These are phyloP conservation scores for Pseudopyrenochaeta lycopersici DNA, from an alignment of 2,329 filamentous ascomycete species.

Conservation along the genomic window DNA sequence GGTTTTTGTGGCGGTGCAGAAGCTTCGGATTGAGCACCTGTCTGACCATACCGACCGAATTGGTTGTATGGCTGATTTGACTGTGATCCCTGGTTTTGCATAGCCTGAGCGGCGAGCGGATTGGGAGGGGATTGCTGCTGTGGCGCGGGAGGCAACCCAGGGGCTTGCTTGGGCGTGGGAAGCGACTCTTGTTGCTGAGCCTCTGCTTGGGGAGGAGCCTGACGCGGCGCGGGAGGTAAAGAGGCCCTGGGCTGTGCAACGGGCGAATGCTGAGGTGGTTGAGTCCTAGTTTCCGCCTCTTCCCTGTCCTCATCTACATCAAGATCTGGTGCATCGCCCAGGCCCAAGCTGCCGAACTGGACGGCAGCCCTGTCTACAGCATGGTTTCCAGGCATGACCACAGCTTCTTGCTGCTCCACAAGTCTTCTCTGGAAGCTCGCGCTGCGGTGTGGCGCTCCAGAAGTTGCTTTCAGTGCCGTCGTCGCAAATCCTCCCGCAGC, in stretches of 20 bases:
- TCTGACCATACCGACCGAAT: conserved; percentile 75
- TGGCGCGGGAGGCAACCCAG: conserved; percentile 68
- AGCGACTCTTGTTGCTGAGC: conserved; percentile 49
- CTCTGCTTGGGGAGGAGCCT: conserved; percentile 53
- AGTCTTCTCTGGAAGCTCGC: conserved; percentile 86
- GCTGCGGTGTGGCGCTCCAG: conserved; percentile 66
- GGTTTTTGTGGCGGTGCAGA: conserved; percentile 76
- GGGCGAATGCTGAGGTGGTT: conserved; percentile 92
- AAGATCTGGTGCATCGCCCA: conserved; percentile 73
- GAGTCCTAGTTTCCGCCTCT: conserved; percentile 91
- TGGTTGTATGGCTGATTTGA: conserved; percentile 64
- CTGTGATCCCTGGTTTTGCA: conserved; percentile 59
- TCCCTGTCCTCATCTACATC: conserved; percentile 95
- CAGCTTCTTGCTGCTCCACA: conserved; percentile 94
- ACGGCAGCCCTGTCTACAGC: conserved; percentile 92
- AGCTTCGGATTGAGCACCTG: conserved; percentile 67
- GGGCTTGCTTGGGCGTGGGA: conserved; percentile 66
- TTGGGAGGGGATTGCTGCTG: conserved; percentile 60
- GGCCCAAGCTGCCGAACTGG: conserved; percentile 93
- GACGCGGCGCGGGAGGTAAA: conserved; percentile 74
- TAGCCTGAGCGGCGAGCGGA: conserved; percentile 63
- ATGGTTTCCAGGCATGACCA: conserved; percentile 97
- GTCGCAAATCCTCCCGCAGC: conserved; percentile 78
- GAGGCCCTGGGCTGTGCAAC: conserved; percentile 85
- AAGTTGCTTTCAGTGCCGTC: conserved; percentile 82